A percentile compares a stretch with the other conserved stretches of the same genome.
These are phyloP conservation scores for Monascus ruber DNA, from an alignment of 2,329 filamentous ascomycete species.

Conservation along the genomic window DNA sequence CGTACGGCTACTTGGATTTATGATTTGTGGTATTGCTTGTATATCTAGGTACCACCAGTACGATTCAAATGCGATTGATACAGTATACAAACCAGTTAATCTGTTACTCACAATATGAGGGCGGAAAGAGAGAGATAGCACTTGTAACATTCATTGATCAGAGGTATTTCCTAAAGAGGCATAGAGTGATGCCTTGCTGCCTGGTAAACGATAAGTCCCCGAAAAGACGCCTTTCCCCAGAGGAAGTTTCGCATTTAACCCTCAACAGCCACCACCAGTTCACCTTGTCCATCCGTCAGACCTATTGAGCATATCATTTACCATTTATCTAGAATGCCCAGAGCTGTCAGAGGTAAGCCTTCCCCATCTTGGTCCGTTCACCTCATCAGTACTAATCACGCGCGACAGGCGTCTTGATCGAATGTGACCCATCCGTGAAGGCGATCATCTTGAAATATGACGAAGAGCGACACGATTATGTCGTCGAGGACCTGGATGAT, in stretches of 20 bases:
- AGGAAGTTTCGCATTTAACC: neutral
- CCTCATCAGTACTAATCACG: neutral
- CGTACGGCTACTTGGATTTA: no score
- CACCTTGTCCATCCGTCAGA: neutral
- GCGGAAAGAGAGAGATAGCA: no score
- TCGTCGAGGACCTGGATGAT: conserved; percentile 38
- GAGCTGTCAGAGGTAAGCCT: conserved; percentile 28
- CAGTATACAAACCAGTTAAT: no score
- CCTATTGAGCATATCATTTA: neutral
- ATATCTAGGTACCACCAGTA: no score
- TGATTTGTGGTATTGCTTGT: no score
- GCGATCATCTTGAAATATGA: conserved; percentile 39
- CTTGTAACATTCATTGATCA: neutral
- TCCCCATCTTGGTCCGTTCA: no score
- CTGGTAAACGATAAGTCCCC: neutral
- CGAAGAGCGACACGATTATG: conserved; percentile 35
- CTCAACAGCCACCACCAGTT: neutral
- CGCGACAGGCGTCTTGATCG: conserved; percentile 31
- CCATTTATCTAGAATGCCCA: conserved; percentile 21
- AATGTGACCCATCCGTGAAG: conserved; percentile 39
- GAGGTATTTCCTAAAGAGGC: no score
- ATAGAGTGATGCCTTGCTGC: neutral
- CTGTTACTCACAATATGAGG: no score
- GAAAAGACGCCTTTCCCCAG: neutral
- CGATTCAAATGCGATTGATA: no score